Percentiles rank a stretch among this genome's conserved stretches.
phyloP scores from a whole-genome alignment of 1,284 basidiomycete genomes.

The Microbotryum lychnidis-dioicae region DNA sequence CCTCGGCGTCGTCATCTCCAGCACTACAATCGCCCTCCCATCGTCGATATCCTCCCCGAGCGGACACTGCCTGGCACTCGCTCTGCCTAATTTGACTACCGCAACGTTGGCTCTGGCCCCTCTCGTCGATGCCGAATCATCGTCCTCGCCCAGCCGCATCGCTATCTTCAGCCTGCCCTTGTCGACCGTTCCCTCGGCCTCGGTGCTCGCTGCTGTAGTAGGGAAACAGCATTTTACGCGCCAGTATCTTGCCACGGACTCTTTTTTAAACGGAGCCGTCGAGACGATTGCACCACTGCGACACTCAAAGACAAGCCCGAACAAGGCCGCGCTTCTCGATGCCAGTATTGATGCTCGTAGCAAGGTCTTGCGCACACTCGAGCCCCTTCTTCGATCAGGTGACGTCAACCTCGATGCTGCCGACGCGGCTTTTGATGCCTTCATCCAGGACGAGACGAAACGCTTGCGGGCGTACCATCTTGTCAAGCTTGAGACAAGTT shows the following conservation, averaged over 20 bases:
- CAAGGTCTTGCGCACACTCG: slow-evolving; percentile 13
- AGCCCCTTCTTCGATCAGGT: slow-evolving; percentile 4
- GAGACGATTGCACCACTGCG: slow-evolving; percentile 17
- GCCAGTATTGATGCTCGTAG: slow-evolving; percentile 13
- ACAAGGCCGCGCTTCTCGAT: neutral
- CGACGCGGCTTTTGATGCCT: slow-evolving; percentile 13
- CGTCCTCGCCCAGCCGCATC: slow-evolving; percentile 5
- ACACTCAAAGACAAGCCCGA: neutral
- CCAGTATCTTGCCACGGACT: slow-evolving; percentile 10
- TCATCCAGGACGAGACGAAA: slow-evolving; percentile 12
- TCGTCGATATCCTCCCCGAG: slow-evolving; percentile 10
- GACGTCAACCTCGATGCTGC: slow-evolving; percentile 8
- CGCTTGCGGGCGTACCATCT: slow-evolving; percentile 16
- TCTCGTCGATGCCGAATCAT: neutral
- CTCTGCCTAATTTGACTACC: slow-evolving; percentile 11
- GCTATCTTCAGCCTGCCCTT: slow-evolving; percentile 27
- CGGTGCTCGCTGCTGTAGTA: slow-evolving; percentile 30
- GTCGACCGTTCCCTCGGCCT: slow-evolving; percentile 16
- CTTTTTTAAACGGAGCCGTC: neutral
- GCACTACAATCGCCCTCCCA: slow-evolving; percentile 18
- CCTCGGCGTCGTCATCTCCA: slow-evolving; percentile 24
- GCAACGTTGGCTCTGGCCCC: slow-evolving; percentile 16
- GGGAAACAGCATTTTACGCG: slow-evolving; percentile 28
- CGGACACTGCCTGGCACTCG: slow-evolving; percentile 5
- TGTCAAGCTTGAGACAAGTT: slow-evolving; percentile 7